Evolutionary conservation across 2,329 filamentous ascomycete genomes (phyloP).

Genomic region (Verticillium longisporum): DNA sequence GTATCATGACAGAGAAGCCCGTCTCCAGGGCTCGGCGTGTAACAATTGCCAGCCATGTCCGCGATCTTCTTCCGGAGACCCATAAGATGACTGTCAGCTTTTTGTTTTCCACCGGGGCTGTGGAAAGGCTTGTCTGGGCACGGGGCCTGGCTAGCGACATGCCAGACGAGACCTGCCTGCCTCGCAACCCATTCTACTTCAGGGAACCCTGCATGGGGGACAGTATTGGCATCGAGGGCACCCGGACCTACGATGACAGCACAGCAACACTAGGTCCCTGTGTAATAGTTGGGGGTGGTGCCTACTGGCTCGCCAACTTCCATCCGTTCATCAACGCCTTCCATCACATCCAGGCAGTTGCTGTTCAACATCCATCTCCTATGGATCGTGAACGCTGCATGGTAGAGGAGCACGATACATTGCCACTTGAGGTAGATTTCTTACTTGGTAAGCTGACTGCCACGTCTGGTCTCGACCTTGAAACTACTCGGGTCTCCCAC

Average conservation of each 20-base stretch:
- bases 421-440: constrained; percentile 20
- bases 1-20: constrained; percentile 28
- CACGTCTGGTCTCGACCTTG: constrained; percentile 32
- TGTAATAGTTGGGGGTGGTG: constrained; percentile 26
- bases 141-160: constrained; percentile 27
- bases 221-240: constrained; percentile 30
- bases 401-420: constrained; percentile 27
- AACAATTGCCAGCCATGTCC: constrained; percentile 30
- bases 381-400: constrained; percentile 29
- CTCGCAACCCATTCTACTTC: constrained; percentile 36
- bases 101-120: constrained; percentile 28
- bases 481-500: constrained; percentile 35
- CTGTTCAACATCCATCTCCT: constrained; percentile 33
- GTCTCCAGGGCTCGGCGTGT: constrained; percentile 29
- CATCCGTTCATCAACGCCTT: constrained; percentile 34
- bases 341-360: constrained; percentile 17
- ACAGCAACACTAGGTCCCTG: constrained; percentile 36
- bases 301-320: constrained; percentile 35
- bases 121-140: constrained; percentile 31
- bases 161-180: constrained; percentile 31
- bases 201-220: constrained; percentile 36
- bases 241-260: constrained; percentile 21
- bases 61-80: constrained; percentile 30
- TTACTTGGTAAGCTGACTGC: constrained; percentile 27
- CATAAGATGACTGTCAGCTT: constrained; percentile 24